These are phyloP conservation scores for Calycina herbarum DNA, from an alignment of 2,329 filamentous ascomycete genomes.

Conservation along the genomic window DNA sequence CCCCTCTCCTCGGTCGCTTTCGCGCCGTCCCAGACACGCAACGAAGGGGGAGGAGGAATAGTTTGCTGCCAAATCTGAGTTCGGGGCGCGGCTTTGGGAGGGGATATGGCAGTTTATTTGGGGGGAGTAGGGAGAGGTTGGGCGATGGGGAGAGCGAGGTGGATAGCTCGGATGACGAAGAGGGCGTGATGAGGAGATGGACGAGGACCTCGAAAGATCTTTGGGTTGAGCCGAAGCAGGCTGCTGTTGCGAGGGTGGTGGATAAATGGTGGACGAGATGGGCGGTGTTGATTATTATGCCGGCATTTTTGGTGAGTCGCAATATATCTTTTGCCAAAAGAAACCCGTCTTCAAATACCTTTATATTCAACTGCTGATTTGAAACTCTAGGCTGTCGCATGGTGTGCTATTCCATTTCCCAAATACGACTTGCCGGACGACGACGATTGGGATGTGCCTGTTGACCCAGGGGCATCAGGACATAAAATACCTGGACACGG, in stretches of 20 bases:
- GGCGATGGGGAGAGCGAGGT: slow-evolving; percentile 37
- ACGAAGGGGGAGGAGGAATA: slow-evolving; percentile 28
- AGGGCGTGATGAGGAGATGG: slow-evolving; percentile 35
- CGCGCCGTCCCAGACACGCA: slow-evolving; percentile 57
- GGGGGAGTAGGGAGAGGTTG: slow-evolving; percentile 35
- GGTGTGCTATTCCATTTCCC: slow-evolving; percentile 66
- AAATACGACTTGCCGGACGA: slow-evolving; percentile 56
- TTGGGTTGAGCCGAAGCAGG: slow-evolving; percentile 61
- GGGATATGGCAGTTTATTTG: slow-evolving; percentile 54
- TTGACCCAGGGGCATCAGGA: slow-evolving; percentile 22
- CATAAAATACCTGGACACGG: slow-evolving; percentile 61
- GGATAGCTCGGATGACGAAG: slow-evolving; percentile 32
- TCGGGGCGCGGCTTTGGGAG: slow-evolving; percentile 18
- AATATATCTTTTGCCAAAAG: background rate
- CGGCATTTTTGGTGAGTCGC: slow-evolving; percentile 56
- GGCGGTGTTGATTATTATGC: slow-evolving; percentile 59
- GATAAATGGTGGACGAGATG: slow-evolving; percentile 65
- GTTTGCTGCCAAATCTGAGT: slow-evolving; percentile 22
- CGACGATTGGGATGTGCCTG: slow-evolving; percentile 29
- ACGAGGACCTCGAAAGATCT: slow-evolving; percentile 47
- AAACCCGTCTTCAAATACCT: background rate
- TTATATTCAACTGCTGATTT: slow-evolving; percentile 17
- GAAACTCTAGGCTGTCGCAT: slow-evolving; percentile 53
- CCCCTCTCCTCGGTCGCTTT: slow-evolving; percentile 64
- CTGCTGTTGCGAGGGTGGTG: slow-evolving; percentile 57